These are phyloP conservation scores for Rubroshorea leprosula DNA, from an alignment of 345 rosid species.

Conservation along the genomic window DNA sequence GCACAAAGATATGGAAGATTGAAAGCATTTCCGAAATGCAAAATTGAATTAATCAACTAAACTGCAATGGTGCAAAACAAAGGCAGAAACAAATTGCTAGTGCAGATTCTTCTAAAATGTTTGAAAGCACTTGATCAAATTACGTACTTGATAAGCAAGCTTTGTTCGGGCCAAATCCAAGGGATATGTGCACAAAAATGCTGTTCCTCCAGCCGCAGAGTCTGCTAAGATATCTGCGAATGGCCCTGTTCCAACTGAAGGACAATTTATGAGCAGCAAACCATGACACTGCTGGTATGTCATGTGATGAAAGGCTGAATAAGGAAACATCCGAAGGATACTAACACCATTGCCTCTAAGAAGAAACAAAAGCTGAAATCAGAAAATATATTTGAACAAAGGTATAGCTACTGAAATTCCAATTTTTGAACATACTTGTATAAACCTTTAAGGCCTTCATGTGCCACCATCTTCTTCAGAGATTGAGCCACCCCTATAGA, in stretches of 20 bases:
- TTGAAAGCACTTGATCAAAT: background rate
- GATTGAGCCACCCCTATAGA: conserved; percentile 69
- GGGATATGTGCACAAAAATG: conserved; percentile 89
- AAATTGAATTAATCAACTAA: too few relatives aligned
- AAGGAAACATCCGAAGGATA: conserved; percentile 79
- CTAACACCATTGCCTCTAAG: conserved; percentile 90
- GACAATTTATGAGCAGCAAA: conserved; percentile 64
- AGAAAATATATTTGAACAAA: background rate
- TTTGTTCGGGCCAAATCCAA: conserved; percentile 93
- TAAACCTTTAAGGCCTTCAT: conserved; percentile 77
- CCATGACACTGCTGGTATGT: conserved; percentile 79
- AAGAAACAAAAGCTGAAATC: conserved; percentile 11
- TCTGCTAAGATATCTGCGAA: conserved; percentile 83
- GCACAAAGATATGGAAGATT: too few relatives aligned
- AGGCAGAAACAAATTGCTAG: too few relatives aligned
- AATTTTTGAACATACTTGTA: conserved; percentile 50
- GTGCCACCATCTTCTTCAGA: conserved; percentile 60
- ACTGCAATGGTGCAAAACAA: too few relatives aligned
- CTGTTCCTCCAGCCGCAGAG: conserved; percentile 88
- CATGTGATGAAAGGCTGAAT: conserved; percentile 89
- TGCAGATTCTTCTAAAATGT: background rate
- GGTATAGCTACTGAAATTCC: background rate
- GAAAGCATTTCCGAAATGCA: too few relatives aligned
- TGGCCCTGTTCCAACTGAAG: conserved; percentile 67
- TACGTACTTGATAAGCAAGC: conserved; percentile 77